These are phyloP conservation scores for Dunaliella primolecta DNA, from an alignment of 139 green algal genomes.

Conservation along the genomic window DNA sequence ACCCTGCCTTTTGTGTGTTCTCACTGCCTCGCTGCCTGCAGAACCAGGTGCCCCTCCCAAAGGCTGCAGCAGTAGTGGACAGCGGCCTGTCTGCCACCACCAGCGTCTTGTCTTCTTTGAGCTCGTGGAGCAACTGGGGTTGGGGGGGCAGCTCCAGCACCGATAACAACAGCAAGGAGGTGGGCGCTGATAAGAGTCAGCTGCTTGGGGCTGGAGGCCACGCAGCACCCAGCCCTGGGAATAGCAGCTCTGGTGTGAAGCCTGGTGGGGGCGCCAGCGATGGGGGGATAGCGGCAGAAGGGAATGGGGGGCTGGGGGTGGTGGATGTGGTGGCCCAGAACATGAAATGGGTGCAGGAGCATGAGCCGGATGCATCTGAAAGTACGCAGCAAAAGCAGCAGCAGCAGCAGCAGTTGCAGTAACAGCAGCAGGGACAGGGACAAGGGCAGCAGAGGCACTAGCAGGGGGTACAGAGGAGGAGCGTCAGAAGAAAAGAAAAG, in stretches of 20 bases:
- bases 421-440: not conserved
- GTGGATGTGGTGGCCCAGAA: not conserved
- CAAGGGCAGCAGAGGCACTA: not conserved
- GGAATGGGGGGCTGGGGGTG: not conserved
- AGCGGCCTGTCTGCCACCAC: conserved; percentile 10
- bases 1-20: too few relatives aligned
- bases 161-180: not conserved
- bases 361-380: too few relatives aligned
- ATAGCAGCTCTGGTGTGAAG: not conserved
- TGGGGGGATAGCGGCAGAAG: not conserved
- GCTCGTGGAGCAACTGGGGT: conserved; percentile 28
- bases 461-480: too few relatives aligned
- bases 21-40: too few relatives aligned
- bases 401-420: not conserved
- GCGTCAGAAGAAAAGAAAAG: too few relatives aligned
- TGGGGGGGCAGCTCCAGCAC: conserved; percentile 7
- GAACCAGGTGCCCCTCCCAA: conserved; percentile 37
- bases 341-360: not conserved
- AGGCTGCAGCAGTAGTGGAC: conserved; percentile 46
- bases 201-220: not conserved
- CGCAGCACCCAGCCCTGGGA: too few relatives aligned
- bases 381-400: conserved; percentile 7
- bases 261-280: too few relatives aligned
- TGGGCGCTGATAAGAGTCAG: not conserved
- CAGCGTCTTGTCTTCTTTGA: conserved; percentile 27